Conservation (phyloP, 306 rosid species). For the Adenanthera pavonina region DNA sequence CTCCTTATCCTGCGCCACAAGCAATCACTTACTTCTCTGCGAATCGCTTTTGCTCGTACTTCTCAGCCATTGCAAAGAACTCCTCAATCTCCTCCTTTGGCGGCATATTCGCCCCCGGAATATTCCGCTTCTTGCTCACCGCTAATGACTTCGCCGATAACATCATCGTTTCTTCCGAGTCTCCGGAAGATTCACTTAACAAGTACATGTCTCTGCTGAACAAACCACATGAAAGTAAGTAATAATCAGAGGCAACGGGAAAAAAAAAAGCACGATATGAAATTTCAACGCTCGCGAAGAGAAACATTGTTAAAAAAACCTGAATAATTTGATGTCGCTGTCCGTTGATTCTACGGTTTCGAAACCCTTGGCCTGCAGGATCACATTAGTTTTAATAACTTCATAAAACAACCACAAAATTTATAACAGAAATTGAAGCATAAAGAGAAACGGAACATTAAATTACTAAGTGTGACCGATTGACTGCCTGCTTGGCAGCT, state of each 20-base stretch:
- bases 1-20: conserved; percentile 53
- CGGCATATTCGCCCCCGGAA: conserved; percentile 35
- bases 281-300: conserved; percentile 3
- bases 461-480: neutral
- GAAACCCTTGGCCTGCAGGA: conserved; percentile 62
- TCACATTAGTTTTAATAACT: conserved; percentile 38
- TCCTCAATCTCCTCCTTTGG: conserved; percentile 76
- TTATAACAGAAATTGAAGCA: conserved; percentile 18
- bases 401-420: neutral
- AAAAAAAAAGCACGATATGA: neutral
- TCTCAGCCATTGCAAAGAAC: conserved; percentile 77
- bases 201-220: conserved; percentile 49
- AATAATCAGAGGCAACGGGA: neutral
- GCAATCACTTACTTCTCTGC: conserved; percentile 68
- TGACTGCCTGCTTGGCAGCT: conserved; percentile 21
- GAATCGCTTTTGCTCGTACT: conserved; percentile 73
- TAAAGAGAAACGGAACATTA: neutral
- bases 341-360: conserved; percentile 57
- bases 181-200: conserved; percentile 53
- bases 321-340: conserved; percentile 48
- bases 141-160: conserved; percentile 35
- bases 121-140: conserved; percentile 3
- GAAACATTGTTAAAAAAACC: conserved; percentile 42
- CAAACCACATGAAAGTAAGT: neutral
- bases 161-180: conserved; percentile 46